Evolutionary conservation across 192 early-diverging fungal species (phyloP).

Genomic region (Chytriomyces hyalinus): DNA sequence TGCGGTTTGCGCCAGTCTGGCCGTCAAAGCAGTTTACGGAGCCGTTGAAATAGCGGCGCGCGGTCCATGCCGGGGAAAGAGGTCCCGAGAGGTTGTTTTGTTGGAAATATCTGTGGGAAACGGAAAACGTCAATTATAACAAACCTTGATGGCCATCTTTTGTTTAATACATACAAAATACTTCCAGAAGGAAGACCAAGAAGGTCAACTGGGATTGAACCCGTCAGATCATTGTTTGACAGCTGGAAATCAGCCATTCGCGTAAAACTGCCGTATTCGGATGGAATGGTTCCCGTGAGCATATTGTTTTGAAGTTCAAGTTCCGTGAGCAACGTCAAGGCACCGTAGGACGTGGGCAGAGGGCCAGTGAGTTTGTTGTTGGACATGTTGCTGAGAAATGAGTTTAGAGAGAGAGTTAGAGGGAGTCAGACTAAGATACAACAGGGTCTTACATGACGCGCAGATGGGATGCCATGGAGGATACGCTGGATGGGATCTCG

Average conservation of each 20-base stretch:
- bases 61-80: not conserved
- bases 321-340: not conserved
- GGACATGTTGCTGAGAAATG: not conserved
- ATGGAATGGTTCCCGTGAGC: conserved; percentile 1
- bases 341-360: not conserved
- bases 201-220: not conserved
- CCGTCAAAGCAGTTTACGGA: conserved; percentile 2
- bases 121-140: not conserved
- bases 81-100: not conserved
- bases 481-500: not conserved
- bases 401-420: not conserved
- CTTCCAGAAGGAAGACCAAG: not conserved
- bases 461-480: not conserved
- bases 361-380: not conserved
- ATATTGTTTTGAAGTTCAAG: not conserved
- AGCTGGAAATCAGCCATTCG: not conserved
- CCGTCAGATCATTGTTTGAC: not conserved
- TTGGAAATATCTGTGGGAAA: not conserved
- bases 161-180: not conserved
- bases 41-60: not conserved
- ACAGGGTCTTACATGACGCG: not conserved
- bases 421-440: not conserved
- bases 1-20: not conserved
- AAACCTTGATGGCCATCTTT: not conserved
- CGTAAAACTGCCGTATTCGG: not conserved